Evolutionary conservation across 2,329 filamentous ascomycete genomes (phyloP).

Genomic region (Pseudogymnoascus sp.): DNA sequence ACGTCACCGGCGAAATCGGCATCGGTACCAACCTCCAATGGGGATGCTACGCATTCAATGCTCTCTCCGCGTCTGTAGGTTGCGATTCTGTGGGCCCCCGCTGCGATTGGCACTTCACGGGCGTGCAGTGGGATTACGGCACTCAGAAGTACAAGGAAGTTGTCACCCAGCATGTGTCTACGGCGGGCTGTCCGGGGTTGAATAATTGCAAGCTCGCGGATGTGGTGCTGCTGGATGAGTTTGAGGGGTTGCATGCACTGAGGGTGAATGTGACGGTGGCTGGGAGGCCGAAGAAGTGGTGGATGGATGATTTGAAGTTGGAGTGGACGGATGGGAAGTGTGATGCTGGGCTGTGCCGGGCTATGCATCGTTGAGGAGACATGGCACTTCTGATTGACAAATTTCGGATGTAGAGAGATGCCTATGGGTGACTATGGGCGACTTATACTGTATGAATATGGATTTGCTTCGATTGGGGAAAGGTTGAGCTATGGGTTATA

Average conservation of each 20-base stretch:
- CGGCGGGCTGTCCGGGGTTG: slow-evolving; percentile 27
- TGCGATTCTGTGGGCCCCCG: slow-evolving; percentile 30
- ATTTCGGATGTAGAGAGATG: background rate
- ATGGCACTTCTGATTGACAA: too few species aligned
- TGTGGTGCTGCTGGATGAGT: slow-evolving; percentile 22
- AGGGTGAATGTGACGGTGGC: slow-evolving; percentile 35
- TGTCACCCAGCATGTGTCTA: slow-evolving; percentile 19
- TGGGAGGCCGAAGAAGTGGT: slow-evolving; percentile 36
- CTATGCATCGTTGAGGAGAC: background rate
- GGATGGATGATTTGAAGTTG: slow-evolving; percentile 20
- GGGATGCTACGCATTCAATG: slow-evolving; percentile 33
- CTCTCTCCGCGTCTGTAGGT: slow-evolving; percentile 31
- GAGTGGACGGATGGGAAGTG: background rate
- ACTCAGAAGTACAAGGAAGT: slow-evolving; percentile 20
- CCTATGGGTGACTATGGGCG: background rate
- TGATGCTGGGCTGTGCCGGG: background rate
- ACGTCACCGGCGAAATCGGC: background rate
- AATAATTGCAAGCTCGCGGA: slow-evolving; percentile 27
- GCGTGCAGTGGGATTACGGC: slow-evolving; percentile 25
- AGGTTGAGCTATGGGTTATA: background rate
- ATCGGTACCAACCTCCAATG: slow-evolving; percentile 22
- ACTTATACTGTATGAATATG: background rate
- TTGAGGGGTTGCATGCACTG: slow-evolving; percentile 33
- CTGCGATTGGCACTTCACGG: slow-evolving; percentile 35
- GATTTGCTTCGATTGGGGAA: background rate